These are phyloP conservation scores for Neostapfia colusana DNA, from an alignment of 176 grass and related monocot genomes.

Conservation along the genomic window DNA sequence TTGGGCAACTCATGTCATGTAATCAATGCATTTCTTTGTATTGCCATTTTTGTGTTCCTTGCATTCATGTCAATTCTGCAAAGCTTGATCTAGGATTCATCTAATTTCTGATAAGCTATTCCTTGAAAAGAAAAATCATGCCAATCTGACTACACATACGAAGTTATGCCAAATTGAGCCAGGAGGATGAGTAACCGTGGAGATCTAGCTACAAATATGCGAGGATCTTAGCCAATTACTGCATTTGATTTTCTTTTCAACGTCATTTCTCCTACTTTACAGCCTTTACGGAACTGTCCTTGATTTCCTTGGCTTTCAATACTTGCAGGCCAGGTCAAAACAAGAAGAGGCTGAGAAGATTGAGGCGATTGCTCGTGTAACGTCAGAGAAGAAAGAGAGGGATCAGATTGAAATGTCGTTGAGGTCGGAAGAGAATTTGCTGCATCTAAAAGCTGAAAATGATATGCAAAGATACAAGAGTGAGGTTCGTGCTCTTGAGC, in stretches of 20 bases:
- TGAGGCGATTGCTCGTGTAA: constrained; percentile 52
- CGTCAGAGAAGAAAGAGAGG: constrained; percentile 61
- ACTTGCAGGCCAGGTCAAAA: constrained; percentile 53
- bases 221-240: neutral
- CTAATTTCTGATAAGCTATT: neutral
- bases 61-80: neutral
- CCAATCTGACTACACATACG: neutral
- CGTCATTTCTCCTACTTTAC: neutral
- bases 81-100: neutral
- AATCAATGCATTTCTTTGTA: neutral
- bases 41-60: neutral
- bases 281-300: neutral
- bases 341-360: constrained; percentile 66
- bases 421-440: constrained; percentile 74
- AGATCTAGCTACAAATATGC: neutral
- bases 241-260: neutral
- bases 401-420: constrained; percentile 64
- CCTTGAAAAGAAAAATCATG: neutral
- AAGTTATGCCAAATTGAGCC: neutral
- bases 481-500: constrained; percentile 67
- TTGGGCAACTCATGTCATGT: neutral
- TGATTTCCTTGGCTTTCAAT: constrained; percentile 11
- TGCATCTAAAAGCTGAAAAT: constrained; percentile 76
- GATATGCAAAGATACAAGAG: constrained; percentile 69
- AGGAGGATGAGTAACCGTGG: neutral